Evolutionary conservation across 345 rosid genomes (phyloP), one percentile per base, ranked within the genome.

Genomic region (Brassica carinata): DNA sequence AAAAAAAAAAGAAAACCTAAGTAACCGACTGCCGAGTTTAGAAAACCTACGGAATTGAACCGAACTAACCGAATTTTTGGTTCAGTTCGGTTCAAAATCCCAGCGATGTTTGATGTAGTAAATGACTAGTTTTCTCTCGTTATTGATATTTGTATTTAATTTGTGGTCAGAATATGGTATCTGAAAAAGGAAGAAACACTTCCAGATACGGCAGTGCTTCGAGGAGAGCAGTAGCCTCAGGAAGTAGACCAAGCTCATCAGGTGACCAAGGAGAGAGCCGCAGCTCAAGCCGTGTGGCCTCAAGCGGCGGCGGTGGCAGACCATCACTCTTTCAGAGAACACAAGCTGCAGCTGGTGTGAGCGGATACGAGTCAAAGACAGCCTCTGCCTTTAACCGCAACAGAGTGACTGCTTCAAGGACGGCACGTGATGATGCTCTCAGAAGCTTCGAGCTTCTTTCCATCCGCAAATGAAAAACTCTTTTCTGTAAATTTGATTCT

Each of bases 151-250:
- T 23, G 69, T 51, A 8, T 14, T 4, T 13, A 62, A 4, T 17
- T 19, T 2, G 33, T 10, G 18, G n/a, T 72, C 89, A 92, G 94
- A 87, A 81, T 45, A 82, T 84, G 71, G 86, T 81, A 71, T 78
- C 89, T 15, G 94, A 86, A 69, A 86, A 87, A 78, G 85, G 85
- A 43, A 85, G 81, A 8, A 82, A 81, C 78, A 78, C 86, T 69
- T 90, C 94, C 48, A 91, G 94, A 72, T 88, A 90, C 48, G 97
- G 95, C 26, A 91, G 94, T 71, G 74, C 91, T 77, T 87, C 97
- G 1, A 88, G 90, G 82, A 94, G 87, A 85, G 97, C 90, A 1
- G 67, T 88, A 0, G 83, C 87, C 36, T 84, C 92, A 5, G 87
- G 85, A 74, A 89, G 88, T 83, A 81, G 88, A 74, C 97, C 93